Evolutionary conservation across 78 protist genomes (phyloP).

Genomic region (Dictyostelium brefeldianum): DNA sequence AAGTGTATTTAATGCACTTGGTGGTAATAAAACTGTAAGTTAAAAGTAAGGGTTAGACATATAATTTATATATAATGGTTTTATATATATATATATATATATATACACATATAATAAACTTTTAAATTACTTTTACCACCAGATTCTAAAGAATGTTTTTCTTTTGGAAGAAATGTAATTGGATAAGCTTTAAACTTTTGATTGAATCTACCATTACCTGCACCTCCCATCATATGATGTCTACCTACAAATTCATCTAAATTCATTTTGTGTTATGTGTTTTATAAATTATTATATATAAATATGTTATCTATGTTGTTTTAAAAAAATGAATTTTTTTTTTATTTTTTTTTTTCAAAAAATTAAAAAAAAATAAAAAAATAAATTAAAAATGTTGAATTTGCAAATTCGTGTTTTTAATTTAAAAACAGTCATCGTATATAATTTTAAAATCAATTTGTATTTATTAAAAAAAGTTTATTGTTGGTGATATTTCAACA

Average conservation of each 20-base stretch:
- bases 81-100: no score
- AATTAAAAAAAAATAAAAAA: no score
- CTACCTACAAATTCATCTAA: neutral
- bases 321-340: no score
- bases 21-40: constrained; percentile 81
- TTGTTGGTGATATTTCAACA: no score
- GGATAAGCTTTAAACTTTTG: constrained; percentile 44
- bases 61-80: neutral
- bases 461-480: no score
- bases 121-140: constrained; percentile 74
- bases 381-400: no score
- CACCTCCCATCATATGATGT: neutral
- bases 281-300: neutral
- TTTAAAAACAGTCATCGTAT: no score
- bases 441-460: no score
- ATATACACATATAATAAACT: no score
- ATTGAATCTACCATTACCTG: constrained; percentile 29
- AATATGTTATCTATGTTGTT: neutral
- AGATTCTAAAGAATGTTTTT: constrained; percentile 35
- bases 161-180: constrained; percentile 15
- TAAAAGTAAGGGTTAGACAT: neutral
- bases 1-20: constrained; percentile 63
- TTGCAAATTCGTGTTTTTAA: no score
- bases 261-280: neutral
- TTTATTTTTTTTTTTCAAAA: no score